Percentiles rank a stretch among this genome's conserved stretches.
Evolutionary conservation across 192 early-diverging fungal genomes (phyloP).

Genomic region (Geosiphon pyriformis): DNA sequence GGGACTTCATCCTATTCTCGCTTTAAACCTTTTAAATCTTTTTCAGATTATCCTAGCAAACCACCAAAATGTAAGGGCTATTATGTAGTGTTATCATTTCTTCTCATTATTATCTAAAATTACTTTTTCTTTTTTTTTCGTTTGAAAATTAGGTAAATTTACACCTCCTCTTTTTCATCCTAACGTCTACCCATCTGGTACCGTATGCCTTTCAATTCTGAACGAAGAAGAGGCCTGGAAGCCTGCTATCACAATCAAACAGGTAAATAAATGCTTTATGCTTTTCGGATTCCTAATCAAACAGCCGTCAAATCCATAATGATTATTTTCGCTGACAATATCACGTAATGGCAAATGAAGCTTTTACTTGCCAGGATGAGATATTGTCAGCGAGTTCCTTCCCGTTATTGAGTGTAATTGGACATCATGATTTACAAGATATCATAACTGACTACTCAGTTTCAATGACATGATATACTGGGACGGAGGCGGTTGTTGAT

Average conservation of each 20-base stretch:
- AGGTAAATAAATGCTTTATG: conserved; percentile 38
- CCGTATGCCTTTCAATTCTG: conserved; percentile 94
- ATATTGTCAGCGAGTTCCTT: not conserved
- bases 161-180: conserved; percentile 82
- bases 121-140: not conserved
- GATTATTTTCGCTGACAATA: not conserved
- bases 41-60: conserved; percentile 40
- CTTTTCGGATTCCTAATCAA: conserved; percentile 8
- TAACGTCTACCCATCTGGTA: conserved; percentile 96
- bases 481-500: not conserved
- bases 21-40: not conserved
- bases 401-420: not conserved
- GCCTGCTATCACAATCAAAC: conserved; percentile 93
- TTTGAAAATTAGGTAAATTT: conserved; percentile 52
- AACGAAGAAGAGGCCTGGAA: conserved; percentile 95
- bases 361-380: not conserved
- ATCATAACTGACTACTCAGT: no score
- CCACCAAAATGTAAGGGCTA: conserved; percentile 39
- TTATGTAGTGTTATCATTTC: conserved; percentile 8
- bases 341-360: not conserved
- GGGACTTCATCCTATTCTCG: not conserved
- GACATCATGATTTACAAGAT: not conserved
- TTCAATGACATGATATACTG: not conserved
- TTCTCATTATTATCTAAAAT: not conserved
- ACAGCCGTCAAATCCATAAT: not conserved